phyloP scores from a whole-genome alignment of 1,139 yeast species.

The Candida neerlandica region DNA sequence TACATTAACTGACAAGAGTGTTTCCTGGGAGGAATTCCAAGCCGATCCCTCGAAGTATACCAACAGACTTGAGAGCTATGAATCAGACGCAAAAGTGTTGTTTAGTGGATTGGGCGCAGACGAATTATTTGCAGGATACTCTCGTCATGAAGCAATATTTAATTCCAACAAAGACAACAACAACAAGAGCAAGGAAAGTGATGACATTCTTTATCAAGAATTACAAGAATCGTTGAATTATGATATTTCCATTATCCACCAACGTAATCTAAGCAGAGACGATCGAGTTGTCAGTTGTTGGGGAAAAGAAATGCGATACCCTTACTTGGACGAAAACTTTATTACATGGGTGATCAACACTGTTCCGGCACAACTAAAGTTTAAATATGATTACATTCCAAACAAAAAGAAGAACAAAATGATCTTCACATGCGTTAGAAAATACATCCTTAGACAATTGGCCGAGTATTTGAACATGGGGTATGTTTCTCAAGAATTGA shows the following conservation, averaged over 20 bases:
- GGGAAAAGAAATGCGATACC: conserved; percentile 92
- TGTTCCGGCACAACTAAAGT: conserved; percentile 57
- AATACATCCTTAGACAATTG: conserved; percentile 61
- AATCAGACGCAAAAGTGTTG: conserved; percentile 65
- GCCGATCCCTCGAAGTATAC: conserved; percentile 18
- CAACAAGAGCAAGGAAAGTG: too few species aligned
- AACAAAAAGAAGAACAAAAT: conserved; percentile 31
- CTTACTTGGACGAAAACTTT: conserved; percentile 72
- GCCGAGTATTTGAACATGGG: conserved; percentile 56
- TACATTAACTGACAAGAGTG: conserved; percentile 17
- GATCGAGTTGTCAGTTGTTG: conserved; percentile 83
- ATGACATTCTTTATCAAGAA: conserved; percentile 25
- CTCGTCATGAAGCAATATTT: conserved; percentile 65
- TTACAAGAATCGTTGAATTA: conserved; percentile 54
- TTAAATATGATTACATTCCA: conserved; percentile 32
- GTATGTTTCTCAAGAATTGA: conserved; percentile 73
- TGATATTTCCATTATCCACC: conserved; percentile 75
- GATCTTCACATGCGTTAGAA: conserved; percentile 47
- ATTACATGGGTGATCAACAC: conserved; percentile 51
- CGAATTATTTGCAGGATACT: conserved; percentile 92
- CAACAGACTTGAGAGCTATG: conserved; percentile 25
- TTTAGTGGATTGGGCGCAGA: conserved; percentile 98
- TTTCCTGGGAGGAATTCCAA: conserved; percentile 27
- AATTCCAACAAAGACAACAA: conserved; percentile 25
- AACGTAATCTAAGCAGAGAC: conserved; percentile 84